Percentiles rank a stretch among this genome's conserved stretches.
Conservation (phyloP, 2,329 filamentous ascomycete species). For the Trichophyton verrucosum region DNA sequence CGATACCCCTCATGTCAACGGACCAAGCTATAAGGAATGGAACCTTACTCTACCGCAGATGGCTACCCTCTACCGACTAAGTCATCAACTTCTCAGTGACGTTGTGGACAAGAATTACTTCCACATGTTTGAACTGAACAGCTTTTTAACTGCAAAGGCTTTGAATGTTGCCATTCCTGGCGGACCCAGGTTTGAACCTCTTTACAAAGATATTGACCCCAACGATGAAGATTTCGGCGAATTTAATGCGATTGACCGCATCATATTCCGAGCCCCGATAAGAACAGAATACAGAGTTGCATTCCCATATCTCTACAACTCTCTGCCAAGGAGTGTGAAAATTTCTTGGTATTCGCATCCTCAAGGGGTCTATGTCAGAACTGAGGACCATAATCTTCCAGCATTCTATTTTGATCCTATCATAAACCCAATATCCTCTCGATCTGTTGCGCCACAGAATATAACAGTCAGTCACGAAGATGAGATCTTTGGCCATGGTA, state of each 20-base stretch:
- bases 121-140: slow-evolving; percentile 90
- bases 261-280: slow-evolving; percentile 92
- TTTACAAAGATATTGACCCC: slow-evolving; percentile 97
- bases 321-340: slow-evolving; percentile 83
- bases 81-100: slow-evolving; percentile 80
- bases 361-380: slow-evolving; percentile 78
- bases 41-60: slow-evolving; percentile 88
- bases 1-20: slow-evolving; percentile 88
- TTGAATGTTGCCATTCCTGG: slow-evolving; percentile 96
- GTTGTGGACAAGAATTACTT: slow-evolving; percentile 95
- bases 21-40: slow-evolving; percentile 93
- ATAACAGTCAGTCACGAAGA: slow-evolving; percentile 87
- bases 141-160: slow-evolving; percentile 90
- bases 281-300: slow-evolving; percentile 92
- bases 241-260: slow-evolving; percentile 98
- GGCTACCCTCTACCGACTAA: slow-evolving; percentile 86
- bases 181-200: slow-evolving; percentile 85
- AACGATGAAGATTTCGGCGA: slow-evolving; percentile 99
- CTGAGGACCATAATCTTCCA: slow-evolving; percentile 77
- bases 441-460: slow-evolving; percentile 87
- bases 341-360: slow-evolving; percentile 89
- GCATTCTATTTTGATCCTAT: slow-evolving; percentile 97
- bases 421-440: slow-evolving; percentile 93
- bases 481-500: slow-evolving; percentile 73
- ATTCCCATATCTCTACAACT: slow-evolving; percentile 93